Conservation (phyloP, 331 rosid genomes). For the Stylosanthes scabra region DNA sequence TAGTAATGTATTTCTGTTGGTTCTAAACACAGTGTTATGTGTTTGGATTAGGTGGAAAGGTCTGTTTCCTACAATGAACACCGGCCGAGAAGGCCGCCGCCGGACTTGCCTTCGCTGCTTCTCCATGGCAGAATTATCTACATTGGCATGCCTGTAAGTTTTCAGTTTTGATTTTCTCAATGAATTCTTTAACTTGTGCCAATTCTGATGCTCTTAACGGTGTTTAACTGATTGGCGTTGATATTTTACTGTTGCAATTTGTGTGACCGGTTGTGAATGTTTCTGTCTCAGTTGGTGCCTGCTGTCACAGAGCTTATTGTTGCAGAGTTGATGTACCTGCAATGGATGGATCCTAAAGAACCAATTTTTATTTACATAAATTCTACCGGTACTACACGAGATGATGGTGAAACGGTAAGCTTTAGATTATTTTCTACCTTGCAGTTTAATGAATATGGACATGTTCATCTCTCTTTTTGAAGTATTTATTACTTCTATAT, state of each 20-base stretch:
- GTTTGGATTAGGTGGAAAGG: constrained; percentile 82
- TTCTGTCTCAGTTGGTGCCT: constrained; percentile 84
- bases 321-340: constrained; percentile 93
- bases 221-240: not conserved
- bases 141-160: constrained; percentile 99
- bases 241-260: constrained; percentile 36
- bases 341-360: constrained; percentile 81
- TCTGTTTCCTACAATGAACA: constrained; percentile 74
- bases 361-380: constrained; percentile 86
- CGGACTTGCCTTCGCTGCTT: constrained; percentile 90
- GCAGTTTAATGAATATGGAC: constrained; percentile 25
- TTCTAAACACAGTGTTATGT: too few species aligned
- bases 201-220: not conserved
- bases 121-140: constrained; percentile 91
- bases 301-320: constrained; percentile 94
- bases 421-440: constrained; percentile 18
- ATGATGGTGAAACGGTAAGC: constrained; percentile 91
- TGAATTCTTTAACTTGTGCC: constrained; percentile 14
- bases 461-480: not conserved
- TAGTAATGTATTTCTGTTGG: constrained; percentile 17
- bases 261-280: constrained; percentile 29
- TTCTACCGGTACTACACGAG: constrained; percentile 97
- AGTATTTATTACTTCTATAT: constrained; percentile 3
- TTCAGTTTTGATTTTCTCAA: not conserved
- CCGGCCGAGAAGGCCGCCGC: constrained; percentile 84